Conservation (phyloP, 164 flowering plant genomes). For the Dillenia suffruticosa region DNA sequence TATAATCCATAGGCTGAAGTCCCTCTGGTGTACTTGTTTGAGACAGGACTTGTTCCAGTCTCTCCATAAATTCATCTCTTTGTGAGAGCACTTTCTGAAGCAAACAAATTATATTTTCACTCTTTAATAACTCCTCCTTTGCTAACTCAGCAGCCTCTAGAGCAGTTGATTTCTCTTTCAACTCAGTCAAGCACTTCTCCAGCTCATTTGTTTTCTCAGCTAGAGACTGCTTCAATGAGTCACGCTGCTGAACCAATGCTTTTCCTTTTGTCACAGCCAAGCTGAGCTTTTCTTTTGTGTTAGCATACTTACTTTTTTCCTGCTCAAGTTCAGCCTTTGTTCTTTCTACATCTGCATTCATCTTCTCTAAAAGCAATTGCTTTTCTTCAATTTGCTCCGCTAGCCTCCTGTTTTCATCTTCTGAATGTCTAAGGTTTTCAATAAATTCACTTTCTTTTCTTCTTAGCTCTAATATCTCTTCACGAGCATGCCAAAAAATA, state of each 20-base stretch:
- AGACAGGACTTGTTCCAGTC: constrained; percentile 47
- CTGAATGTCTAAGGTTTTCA: constrained; percentile 39
- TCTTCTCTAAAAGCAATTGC: constrained; percentile 27
- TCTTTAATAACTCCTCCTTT: constrained; percentile 43
- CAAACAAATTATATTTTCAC: constrained; percentile 42
- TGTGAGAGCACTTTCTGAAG: constrained; percentile 57
- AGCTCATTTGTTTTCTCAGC: constrained; percentile 74
- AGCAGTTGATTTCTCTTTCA: constrained; percentile 69
- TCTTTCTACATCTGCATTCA: constrained; percentile 43
- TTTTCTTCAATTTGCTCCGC: constrained; percentile 45
- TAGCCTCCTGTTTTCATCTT: constrained; percentile 47
- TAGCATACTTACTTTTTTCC: constrained; percentile 55
- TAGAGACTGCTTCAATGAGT: constrained; percentile 61
- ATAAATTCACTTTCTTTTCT: constrained; percentile 41
- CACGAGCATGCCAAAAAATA: constrained; percentile 32
- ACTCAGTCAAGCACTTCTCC: constrained; percentile 51
- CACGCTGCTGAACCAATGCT: constrained; percentile 90
- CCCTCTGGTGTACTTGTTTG: constrained; percentile 36
- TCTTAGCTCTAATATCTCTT: constrained; percentile 37
- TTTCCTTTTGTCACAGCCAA: constrained; percentile 98
- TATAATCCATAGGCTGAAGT: constrained; percentile 33
- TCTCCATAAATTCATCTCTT: constrained; percentile 35
- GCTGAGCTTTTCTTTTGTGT: constrained; percentile 80
- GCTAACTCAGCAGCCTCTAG: constrained; percentile 53
- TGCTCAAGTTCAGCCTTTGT: constrained; percentile 68